Conservation (phyloP, 345 rosid species). For the Moringa oleifera region DNA sequence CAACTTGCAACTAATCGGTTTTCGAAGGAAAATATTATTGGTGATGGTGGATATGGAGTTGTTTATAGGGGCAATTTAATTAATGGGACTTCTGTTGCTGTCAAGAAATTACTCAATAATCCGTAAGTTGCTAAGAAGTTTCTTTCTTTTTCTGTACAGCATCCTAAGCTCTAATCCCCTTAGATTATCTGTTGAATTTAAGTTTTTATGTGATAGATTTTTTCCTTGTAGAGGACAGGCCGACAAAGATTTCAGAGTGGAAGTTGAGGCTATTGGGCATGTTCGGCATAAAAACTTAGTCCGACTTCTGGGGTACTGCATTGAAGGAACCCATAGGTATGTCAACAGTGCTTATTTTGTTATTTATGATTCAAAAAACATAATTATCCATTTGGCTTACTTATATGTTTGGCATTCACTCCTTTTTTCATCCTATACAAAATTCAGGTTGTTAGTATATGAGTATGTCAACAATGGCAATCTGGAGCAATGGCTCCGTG, state of each 20-base stretch:
- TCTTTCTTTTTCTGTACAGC: background rate
- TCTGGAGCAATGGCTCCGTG: constrained; percentile 94
- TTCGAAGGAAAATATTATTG: constrained; percentile 75
- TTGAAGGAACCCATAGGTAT: constrained; percentile 94
- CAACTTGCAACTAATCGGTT: constrained; percentile 75
- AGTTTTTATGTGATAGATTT: background rate
- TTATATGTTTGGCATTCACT: background rate
- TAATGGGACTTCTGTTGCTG: constrained; percentile 80
- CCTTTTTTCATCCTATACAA: background rate
- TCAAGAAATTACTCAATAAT: constrained; percentile 90
- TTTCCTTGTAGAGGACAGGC: constrained; percentile 74
- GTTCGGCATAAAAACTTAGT: constrained; percentile 95
- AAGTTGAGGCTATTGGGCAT: constrained; percentile 95
- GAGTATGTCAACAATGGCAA: constrained; percentile 93
- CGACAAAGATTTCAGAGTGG: constrained; percentile 94
- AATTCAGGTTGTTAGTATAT: constrained; percentile 66
- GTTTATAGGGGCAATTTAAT: constrained; percentile 72
- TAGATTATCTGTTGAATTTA: no score
- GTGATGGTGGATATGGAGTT: constrained; percentile 97
- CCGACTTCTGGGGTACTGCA: constrained; percentile 92
- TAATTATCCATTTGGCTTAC: background rate
- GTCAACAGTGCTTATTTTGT: background rate
- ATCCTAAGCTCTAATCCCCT: background rate
- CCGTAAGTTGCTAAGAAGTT: constrained; percentile 49
- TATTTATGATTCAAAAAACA: background rate